A percentile compares a stretch with the other conserved stretches of the same genome.
phyloP scores from a whole-genome alignment of 257 asterid genomes.

The Thymus mandschuricus region DNA sequence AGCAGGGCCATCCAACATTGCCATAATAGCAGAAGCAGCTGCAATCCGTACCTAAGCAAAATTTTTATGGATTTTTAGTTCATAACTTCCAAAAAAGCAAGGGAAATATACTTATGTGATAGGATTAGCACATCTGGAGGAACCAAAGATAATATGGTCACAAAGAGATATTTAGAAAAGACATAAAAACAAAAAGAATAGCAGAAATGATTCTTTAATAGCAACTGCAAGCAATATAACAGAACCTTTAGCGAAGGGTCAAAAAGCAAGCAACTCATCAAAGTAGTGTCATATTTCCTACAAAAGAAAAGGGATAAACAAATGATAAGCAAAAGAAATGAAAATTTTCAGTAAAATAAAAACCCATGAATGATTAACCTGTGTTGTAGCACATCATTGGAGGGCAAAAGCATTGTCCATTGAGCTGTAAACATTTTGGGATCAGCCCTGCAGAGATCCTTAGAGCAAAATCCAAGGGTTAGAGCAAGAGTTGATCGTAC shows the following conservation, averaged over 20 bases:
- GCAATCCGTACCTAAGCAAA: slow-evolving; percentile 72
- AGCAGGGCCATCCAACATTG: slow-evolving; percentile 88
- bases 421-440: slow-evolving; percentile 82
- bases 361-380: slow-evolving; percentile 51
- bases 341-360: slow-evolving; percentile 6
- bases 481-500: slow-evolving; percentile 27
- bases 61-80: slow-evolving; percentile 28
- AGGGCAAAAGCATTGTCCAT: slow-evolving; percentile 90
- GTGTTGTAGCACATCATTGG: slow-evolving; percentile 79
- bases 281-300: slow-evolving; percentile 79
- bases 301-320: slow-evolving; percentile 22
- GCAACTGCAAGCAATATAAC: slow-evolving; percentile 27
- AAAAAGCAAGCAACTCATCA: slow-evolving; percentile 89
- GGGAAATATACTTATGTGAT: slow-evolving; percentile 9
- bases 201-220: slow-evolving; percentile 13
- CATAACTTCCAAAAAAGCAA: slow-evolving; percentile 2
- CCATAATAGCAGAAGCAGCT: slow-evolving; percentile 76
- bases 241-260: slow-evolving; percentile 84
- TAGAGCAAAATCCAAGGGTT: slow-evolving; percentile 41
- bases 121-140: slow-evolving; percentile 15
- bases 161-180: slow-evolving; percentile 21
- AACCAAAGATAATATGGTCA: slow-evolving; percentile 12
- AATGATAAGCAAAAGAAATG: slow-evolving; percentile 14
- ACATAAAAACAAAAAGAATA: slow-evolving; percentile 11
- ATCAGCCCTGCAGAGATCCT: slow-evolving; percentile 96